Percentiles rank a stretch among this genome's conserved stretches.
Evolutionary conservation across 202 grass and related monocot genomes (phyloP).

Genomic region (Digitaria exilis): DNA sequence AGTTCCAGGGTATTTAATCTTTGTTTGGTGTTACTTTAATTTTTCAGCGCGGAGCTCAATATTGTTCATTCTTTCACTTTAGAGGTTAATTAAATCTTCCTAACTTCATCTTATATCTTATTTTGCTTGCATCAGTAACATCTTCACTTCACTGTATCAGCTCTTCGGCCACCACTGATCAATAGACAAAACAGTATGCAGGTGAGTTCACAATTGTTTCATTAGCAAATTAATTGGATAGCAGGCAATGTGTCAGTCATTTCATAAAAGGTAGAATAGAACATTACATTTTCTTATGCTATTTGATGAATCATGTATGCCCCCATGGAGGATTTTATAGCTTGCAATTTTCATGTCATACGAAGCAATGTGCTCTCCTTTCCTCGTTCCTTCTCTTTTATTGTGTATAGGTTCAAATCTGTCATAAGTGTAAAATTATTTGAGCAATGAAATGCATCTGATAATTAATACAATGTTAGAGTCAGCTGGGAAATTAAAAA

Average conservation of each 20-base stretch:
- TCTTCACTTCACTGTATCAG: neutral
- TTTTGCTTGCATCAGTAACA: neutral
- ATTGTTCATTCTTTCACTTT: neutral
- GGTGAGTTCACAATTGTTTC: constrained; percentile 27
- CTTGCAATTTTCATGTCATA: neutral
- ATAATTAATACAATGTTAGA: neutral
- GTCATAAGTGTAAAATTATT: neutral
- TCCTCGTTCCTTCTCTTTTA: neutral
- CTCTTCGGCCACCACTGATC: neutral
- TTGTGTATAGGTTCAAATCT: neutral
- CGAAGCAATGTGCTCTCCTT: neutral
- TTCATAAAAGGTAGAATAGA: neutral
- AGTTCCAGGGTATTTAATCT: neutral
- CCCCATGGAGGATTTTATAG: constrained; percentile 10
- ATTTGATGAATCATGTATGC: neutral
- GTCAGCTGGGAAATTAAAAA: neutral
- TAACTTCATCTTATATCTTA: neutral
- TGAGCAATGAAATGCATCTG: neutral
- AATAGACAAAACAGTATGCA: constrained; percentile 41
- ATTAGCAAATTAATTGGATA: constrained; percentile 2
- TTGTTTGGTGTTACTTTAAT: neutral
- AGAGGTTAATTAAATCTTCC: neutral
- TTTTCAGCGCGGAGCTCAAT: neutral
- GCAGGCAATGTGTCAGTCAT: neutral
- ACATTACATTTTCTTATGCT: neutral